These are phyloP conservation scores for Collybiopsis luxurians DNA, from an alignment of 768 basidiomycete genomes.

Conservation along the genomic window DNA sequence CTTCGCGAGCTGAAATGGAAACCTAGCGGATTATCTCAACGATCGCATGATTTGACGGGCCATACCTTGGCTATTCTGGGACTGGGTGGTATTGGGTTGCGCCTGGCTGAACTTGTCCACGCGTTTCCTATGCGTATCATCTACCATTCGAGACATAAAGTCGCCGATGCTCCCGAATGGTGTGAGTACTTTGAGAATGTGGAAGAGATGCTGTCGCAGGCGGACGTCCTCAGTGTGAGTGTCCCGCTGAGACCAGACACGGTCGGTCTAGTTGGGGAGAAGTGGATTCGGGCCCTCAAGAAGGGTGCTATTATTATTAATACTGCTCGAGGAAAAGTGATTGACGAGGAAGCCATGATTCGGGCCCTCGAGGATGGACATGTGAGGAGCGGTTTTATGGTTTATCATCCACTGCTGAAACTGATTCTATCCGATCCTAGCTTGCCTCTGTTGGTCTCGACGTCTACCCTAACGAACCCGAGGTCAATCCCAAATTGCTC, in stretches of 20 bases:
- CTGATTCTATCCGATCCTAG: slow-evolving; percentile 33
- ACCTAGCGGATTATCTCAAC: slow-evolving; percentile 39
- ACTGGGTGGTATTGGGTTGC: slow-evolving; percentile 73
- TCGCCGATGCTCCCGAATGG: slow-evolving; percentile 61
- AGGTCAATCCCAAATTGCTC: slow-evolving; percentile 74
- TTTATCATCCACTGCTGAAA: slow-evolving; percentile 11
- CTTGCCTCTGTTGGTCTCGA: slow-evolving; percentile 80
- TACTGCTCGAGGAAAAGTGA: slow-evolving; percentile 87
- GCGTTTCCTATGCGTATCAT: slow-evolving; percentile 89
- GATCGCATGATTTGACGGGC: slow-evolving; percentile 61
- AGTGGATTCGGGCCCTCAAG: slow-evolving; percentile 75
- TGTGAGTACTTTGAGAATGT: slow-evolving; percentile 69
- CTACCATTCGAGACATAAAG: slow-evolving; percentile 69
- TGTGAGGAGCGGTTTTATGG: slow-evolving; percentile 44
- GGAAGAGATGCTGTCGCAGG: slow-evolving; percentile 61
- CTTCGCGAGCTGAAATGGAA: slow-evolving; percentile 64
- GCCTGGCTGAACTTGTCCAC: slow-evolving; percentile 66
- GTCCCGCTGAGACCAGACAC: slow-evolving; percentile 79
- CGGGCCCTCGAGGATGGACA: slow-evolving; percentile 83
- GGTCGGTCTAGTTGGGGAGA: slow-evolving; percentile 68
- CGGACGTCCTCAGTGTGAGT: slow-evolving; percentile 86
- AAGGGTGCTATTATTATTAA: slow-evolving; percentile 78
- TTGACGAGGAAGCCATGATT: slow-evolving; percentile 87
- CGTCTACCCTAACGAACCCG: slow-evolving; percentile 83
- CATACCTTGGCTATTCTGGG: slow-evolving; percentile 74